Evolutionary conservation across 176 grass and related monocot genomes (phyloP), one percentile per base, ranked within the genome.

Genomic region (Rhynchospora pubera): DNA sequence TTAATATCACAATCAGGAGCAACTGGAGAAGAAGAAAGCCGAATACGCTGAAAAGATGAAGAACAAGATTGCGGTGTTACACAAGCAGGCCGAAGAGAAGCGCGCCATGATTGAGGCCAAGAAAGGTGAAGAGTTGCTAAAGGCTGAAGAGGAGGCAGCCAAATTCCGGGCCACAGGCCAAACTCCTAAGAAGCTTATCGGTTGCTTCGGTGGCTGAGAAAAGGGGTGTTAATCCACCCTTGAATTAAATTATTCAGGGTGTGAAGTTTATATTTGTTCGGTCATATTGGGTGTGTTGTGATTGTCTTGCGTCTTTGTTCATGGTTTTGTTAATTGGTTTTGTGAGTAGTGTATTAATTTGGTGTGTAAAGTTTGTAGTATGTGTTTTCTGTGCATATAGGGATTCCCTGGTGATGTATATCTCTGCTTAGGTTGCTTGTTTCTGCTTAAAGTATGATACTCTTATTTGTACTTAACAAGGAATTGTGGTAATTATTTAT

Each of bases 1-100:
- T 77, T 55, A 18, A 4, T 55, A 55, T 32, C 24, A 56, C 50
- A 11, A 86, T 32, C 91, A 99, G 97, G 97, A 99, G 84, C 81
- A 91, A 78, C 71, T 99, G 53, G 97, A 96, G 64, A 99, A 99
- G 83, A 87, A 89, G 86, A 99, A 96, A 79, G 97, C 93, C 6
- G 97, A 93, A 77, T 96, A 93, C 5, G 97, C 93, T 0, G 97
- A 96, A 83, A 93, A 90, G 78, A 93, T 99, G 91, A 95, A 96
- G 85, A 99, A 99, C 84, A 93, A 99, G 50, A 70, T 82, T 11
- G 84, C 97, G 11, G 65, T 89, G 39, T 77, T 96, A 76, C 97
- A 96, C 83, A 99, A 93, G 84, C 86, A 87, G 70, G 93, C 93
- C 0, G 97, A 96, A 66, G 97, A 99, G 87, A 99, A 99, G 86